phyloP scores from a whole-genome alignment of 129 eudicot species.

The Artemisia tridentata region DNA sequence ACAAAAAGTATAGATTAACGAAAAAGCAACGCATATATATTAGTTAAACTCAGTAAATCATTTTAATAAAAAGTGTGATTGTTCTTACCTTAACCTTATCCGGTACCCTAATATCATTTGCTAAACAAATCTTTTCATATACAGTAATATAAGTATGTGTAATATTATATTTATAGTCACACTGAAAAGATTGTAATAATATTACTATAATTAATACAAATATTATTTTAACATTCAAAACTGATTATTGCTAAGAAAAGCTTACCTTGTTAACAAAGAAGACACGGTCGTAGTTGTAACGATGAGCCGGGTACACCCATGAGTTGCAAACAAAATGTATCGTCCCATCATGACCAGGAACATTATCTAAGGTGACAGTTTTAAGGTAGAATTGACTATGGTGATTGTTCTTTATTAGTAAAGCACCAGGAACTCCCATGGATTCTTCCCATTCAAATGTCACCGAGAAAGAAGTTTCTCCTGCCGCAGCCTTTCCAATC shows the following conservation, averaged over 20 bases:
- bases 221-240: no score
- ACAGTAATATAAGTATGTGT: no score
- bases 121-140: no score
- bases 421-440: conserved; percentile 70
- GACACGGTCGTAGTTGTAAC: conserved; percentile 60
- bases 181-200: no score
- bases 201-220: no score
- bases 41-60: no score
- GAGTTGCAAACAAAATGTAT: conserved; percentile 73
- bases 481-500: conserved; percentile 22
- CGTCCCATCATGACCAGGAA: conserved; percentile 64
- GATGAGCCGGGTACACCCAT: conserved; percentile 84
- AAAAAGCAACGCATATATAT: no score
- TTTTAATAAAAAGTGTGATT: no score
- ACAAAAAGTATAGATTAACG: no score
- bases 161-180: no score
- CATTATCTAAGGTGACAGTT: conserved; percentile 51
- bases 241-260: not conserved
- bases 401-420: conserved; percentile 58
- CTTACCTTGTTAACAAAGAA: conserved; percentile 87
- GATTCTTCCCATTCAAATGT: conserved; percentile 68
- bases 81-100: no score
- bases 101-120: no score
- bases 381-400: conserved; percentile 70
- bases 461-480: conserved; percentile 44